phyloP scores from a whole-genome alignment of 441 rosid genomes.

The Gossypium trilobum region DNA sequence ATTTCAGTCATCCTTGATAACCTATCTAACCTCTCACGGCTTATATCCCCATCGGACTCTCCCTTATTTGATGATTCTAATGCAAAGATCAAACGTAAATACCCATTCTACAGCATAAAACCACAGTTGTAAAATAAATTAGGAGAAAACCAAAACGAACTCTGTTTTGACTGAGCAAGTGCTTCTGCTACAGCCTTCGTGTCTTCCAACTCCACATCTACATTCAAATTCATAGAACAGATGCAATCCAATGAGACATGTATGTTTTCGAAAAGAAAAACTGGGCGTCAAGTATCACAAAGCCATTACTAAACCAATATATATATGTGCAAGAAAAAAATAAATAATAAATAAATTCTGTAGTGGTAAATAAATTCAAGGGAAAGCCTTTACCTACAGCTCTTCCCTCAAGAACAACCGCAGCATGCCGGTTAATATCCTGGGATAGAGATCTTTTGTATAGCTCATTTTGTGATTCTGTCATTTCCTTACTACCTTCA shows the following conservation, averaged over 20 bases:
- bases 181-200: slow-evolving; percentile 77
- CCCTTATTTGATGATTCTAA: slow-evolving; percentile 29
- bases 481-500: slow-evolving; percentile 53
- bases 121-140: not conserved
- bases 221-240: slow-evolving; percentile 20
- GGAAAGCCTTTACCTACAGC: slow-evolving; percentile 44
- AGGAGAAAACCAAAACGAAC: slow-evolving; percentile 30
- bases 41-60: slow-evolving; percentile 37
- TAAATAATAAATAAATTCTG: not conserved
- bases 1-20: slow-evolving; percentile 52
- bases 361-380: slow-evolving; percentile 4
- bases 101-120: slow-evolving; percentile 11
- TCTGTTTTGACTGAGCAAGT: slow-evolving; percentile 57
- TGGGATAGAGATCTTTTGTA: slow-evolving; percentile 68
- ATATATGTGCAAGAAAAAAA: not conserved
- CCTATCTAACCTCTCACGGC: slow-evolving; percentile 44
- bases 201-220: slow-evolving; percentile 74
- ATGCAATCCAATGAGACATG: slow-evolving; percentile 1
- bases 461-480: slow-evolving; percentile 44
- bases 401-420: slow-evolving; percentile 89
- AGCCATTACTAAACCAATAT: not conserved
- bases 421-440: slow-evolving; percentile 82
- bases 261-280: slow-evolving; percentile 3
- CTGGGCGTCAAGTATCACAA: not conserved
- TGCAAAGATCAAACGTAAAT: slow-evolving; percentile 18